Percentiles rank a stretch among this genome's conserved stretches.
phyloP scores from a whole-genome alignment of 2,329 filamentous ascomycete genomes.

The Calonectria pseudoturangicola region DNA sequence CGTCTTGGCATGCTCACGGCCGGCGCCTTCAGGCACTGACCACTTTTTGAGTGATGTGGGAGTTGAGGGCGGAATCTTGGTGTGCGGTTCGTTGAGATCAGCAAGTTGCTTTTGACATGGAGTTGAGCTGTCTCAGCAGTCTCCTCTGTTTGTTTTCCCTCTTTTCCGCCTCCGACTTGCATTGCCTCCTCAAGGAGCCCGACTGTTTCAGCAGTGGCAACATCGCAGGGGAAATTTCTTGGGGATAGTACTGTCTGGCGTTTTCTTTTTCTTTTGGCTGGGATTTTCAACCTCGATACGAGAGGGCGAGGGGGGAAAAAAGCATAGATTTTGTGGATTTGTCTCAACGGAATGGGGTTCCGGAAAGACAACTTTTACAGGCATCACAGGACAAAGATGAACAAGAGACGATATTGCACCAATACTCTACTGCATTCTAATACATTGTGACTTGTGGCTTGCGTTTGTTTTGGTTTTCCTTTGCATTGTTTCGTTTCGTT shows the following conservation, averaged over 20 bases:
- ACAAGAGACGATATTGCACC: not conserved
- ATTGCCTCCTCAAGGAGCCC: not conserved
- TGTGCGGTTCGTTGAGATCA: conserved; percentile 2
- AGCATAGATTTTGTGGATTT: not conserved
- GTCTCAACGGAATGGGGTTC: not conserved
- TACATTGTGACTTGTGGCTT: not conserved
- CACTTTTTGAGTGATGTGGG: not conserved
- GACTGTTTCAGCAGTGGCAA: conserved; percentile 9
- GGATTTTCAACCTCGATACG: not conserved
- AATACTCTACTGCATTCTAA: not conserved
- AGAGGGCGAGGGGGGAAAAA: not conserved
- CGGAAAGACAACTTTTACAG: not conserved
- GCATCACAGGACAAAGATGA: not conserved
- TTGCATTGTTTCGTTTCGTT: no score
- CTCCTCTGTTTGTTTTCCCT: not conserved
- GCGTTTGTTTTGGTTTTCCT: no score
- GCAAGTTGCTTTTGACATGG: not conserved
- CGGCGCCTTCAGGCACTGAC: not conserved
- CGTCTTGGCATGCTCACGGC: not conserved
- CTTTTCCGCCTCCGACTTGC: not conserved
- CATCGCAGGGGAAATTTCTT: not conserved
- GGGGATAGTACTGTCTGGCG: not conserved
- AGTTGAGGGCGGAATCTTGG: not conserved
- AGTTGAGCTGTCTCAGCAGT: conserved; percentile 3
- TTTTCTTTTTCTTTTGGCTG: not conserved